These are phyloP conservation scores for Eurotiales sp. DNA, from an alignment of 2,329 filamentous ascomycete species.

Conservation along the genomic window DNA sequence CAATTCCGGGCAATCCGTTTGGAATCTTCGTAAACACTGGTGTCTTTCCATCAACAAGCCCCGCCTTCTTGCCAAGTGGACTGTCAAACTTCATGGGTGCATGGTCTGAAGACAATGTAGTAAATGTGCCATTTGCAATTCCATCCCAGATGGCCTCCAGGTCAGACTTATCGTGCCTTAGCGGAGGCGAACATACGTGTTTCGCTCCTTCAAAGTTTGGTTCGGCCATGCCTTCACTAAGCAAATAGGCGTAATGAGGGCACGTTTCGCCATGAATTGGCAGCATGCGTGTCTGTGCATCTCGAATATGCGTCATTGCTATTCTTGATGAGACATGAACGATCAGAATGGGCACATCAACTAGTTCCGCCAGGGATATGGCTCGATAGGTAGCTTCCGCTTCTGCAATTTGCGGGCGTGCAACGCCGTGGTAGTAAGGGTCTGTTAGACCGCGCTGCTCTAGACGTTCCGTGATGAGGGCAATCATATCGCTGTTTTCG, in stretches of 20 bases:
- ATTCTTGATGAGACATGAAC: too few relatives aligned
- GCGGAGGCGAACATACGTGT: background rate
- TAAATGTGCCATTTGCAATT: background rate
- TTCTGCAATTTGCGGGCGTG: slow-evolving; percentile 46
- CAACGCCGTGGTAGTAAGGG: slow-evolving; percentile 46
- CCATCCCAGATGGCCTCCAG: background rate
- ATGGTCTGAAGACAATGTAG: slow-evolving; percentile 19
- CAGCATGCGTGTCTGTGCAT: too few relatives aligned
- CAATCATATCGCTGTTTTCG: slow-evolving; percentile 47
- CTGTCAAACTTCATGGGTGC: slow-evolving; percentile 28
- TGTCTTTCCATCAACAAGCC: background rate
- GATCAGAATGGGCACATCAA: too few relatives aligned
- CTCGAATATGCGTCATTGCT: too few relatives aligned
- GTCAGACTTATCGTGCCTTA: background rate
- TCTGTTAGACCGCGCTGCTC: slow-evolving; percentile 37
- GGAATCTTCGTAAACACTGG: slow-evolving; percentile 38
- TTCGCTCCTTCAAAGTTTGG: background rate
- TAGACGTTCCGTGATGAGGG: slow-evolving; percentile 40
- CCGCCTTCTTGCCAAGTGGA: slow-evolving; percentile 5
- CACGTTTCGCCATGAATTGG: too few relatives aligned
- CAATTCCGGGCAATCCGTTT: slow-evolving; percentile 21
- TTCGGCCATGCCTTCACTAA: too few relatives aligned
- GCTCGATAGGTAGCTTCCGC: slow-evolving; percentile 44
- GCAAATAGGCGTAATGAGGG: too few relatives aligned
- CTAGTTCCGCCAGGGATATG: slow-evolving; percentile 23